Evolutionary conservation across 2,329 filamentous ascomycete species (phyloP), one percentile per base, ranked within the genome.

Genomic region (Ascochyta fabae): DNA sequence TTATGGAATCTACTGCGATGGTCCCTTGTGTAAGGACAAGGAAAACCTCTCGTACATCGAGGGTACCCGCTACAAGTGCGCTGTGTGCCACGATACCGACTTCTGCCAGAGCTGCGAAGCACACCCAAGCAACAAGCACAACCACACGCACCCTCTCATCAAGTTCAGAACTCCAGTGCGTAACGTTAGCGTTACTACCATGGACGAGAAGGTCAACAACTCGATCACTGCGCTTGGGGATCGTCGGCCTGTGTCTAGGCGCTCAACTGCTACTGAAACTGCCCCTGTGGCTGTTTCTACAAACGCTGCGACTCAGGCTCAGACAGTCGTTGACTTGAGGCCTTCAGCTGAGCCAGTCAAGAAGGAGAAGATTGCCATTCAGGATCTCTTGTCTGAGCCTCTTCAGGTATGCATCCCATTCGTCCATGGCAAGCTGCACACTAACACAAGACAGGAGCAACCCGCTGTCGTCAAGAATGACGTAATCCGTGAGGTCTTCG

Each of bases 41-140:
- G 66, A 82, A 68, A 65, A 77, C 64, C 73, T 82, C 73, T 72
- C 81, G 70, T 82, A 85, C 80, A 97, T 99, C 68, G 83, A 84
- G 49, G 96, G 95, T 47, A 84, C 89, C 58, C 91, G 95, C 61
- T 99, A 95, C 85, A 99, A 99, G 86, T 99, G 95, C 73, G 91
- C 94, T 48, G 89, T 99, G 53, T 99, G 95, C 81, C 84, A 96
- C 70, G 93, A 99, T 74, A 89, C 89, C 31, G 95, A 99, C 77
- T 96, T 97, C 80, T 99, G 95, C 75, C 91, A 90, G 71, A 90
- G 86, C 71, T 99, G 95, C 79, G 96, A 99, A 79, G 92, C 94
- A 44, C 87, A 87, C 68, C 95, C 95, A 7, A 82, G 82, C 61
- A 94, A 96, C 76, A 81, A 80, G 22, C 95, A 99, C 81, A 97